phyloP scores from a whole-genome alignment of 257 asterid species.

The Penstemon barbatus region DNA sequence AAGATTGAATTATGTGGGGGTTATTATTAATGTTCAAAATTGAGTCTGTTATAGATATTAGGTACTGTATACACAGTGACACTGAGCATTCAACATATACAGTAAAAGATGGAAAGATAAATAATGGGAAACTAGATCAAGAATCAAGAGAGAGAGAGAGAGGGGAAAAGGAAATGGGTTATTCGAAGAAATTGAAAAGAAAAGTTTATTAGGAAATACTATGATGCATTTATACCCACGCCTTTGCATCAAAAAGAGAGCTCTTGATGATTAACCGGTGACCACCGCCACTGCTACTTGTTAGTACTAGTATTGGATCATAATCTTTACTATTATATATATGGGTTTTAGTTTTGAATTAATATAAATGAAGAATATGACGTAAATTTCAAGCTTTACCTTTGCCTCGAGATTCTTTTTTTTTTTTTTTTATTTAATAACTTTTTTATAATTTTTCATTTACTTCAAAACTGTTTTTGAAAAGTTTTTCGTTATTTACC shows the following conservation, averaged over 20 bases:
- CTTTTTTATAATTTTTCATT: too few relatives aligned
- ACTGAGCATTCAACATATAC: slow-evolving; percentile 28
- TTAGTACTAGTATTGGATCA: neutral
- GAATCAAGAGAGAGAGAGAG: slow-evolving; percentile 1
- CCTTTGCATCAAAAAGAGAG: slow-evolving; percentile 24
- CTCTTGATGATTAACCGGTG: slow-evolving; percentile 29
- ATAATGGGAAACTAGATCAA: slow-evolving; percentile 13
- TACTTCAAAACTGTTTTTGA: too few relatives aligned
- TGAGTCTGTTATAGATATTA: slow-evolving; percentile 15
- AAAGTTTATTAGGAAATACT: slow-evolving; percentile 5
- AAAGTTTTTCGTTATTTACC: too few relatives aligned
- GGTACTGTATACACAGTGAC: slow-evolving; percentile 15
- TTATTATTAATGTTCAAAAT: slow-evolving; percentile 19
- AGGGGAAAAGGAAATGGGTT: slow-evolving; percentile 2
- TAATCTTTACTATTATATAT: too few relatives aligned
- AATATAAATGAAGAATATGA: too few relatives aligned
- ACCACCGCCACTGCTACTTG: slow-evolving; percentile 28
- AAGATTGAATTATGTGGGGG: slow-evolving; percentile 5
- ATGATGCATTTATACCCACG: slow-evolving; percentile 26
- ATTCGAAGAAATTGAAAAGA: slow-evolving; percentile 15
- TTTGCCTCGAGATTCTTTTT: too few relatives aligned
- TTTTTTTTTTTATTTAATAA: too few relatives aligned
- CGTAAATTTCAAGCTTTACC: too few relatives aligned
- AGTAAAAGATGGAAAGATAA: slow-evolving; percentile 27
- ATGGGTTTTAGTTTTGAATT: too few relatives aligned